Percentiles rank a stretch among this genome's conserved stretches.
phyloP scores from a whole-genome alignment of 306 rosid genomes.

The Lathyrus aphaca region DNA sequence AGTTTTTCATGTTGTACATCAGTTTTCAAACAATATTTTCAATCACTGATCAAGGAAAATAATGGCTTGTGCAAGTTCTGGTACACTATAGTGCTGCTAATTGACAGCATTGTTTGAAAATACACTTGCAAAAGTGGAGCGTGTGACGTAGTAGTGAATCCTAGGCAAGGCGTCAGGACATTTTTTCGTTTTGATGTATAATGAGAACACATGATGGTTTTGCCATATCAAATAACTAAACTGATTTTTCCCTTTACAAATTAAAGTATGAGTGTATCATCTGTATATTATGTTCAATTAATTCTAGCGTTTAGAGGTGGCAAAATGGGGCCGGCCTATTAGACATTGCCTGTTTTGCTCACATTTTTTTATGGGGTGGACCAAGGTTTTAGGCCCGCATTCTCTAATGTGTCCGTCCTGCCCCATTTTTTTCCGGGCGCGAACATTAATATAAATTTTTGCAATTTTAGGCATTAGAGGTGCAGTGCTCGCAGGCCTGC shows the following conservation, averaged over 20 bases:
- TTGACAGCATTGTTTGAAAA: neutral
- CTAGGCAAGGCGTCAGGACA: conserved; percentile 6
- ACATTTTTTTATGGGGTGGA: no score
- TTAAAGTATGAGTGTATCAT: neutral
- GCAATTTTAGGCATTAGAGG: no score
- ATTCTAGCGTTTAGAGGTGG: neutral
- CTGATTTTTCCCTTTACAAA: neutral
- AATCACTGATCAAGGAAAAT: neutral
- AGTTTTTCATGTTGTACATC: neutral
- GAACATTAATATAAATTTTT: no score
- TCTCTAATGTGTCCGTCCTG: no score
- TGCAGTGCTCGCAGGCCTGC: no score
- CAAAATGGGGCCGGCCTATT: no score
- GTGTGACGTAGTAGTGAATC: neutral
- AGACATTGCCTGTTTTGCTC: no score
- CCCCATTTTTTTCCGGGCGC: no score
- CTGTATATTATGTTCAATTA: conserved; percentile 4
- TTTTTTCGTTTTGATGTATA: conserved; percentile 6
- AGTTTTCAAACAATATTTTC: neutral
- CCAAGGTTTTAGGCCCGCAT: no score
- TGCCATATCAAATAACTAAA: conserved; percentile 19
- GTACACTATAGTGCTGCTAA: neutral
- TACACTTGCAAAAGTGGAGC: neutral
- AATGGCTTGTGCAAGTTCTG: neutral
- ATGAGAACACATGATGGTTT: neutral